phyloP scores from a whole-genome alignment of 768 basidiomycete species.

The Coprinellus micaceus region DNA sequence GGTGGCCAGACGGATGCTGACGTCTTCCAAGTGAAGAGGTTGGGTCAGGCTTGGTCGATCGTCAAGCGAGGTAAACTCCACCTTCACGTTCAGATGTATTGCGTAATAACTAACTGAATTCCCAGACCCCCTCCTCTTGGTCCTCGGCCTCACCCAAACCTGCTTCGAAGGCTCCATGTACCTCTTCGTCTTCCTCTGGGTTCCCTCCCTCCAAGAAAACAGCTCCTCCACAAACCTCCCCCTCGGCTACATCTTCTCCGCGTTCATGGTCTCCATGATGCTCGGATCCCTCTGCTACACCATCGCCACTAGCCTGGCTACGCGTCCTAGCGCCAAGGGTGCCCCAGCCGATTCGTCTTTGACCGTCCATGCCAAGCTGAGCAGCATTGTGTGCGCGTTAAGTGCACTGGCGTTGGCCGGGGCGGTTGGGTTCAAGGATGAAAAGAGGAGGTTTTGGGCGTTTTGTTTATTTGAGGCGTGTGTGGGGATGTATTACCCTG shows the following conservation, averaged over 20 bases:
- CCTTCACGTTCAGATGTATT: background rate
- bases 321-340: conserved; percentile 9
- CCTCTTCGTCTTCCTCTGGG: conserved; percentile 82
- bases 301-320: conserved; percentile 32
- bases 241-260: conserved; percentile 75
- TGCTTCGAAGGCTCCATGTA: conserved; percentile 86
- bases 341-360: conserved; percentile 38
- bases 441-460: conserved; percentile 60
- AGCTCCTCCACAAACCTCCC: conserved; percentile 49
- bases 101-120: background rate
- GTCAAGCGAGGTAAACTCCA: conserved; percentile 43
- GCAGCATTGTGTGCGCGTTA: conserved; percentile 57
- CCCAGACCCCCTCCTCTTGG: conserved; percentile 57
- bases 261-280: conserved; percentile 83
- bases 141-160: conserved; percentile 70
- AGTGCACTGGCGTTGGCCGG: conserved; percentile 54
- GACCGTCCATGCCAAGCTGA: conserved; percentile 63
- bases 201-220: conserved; percentile 67
- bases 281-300: conserved; percentile 72
- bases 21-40: conserved; percentile 48
- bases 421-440: conserved; percentile 41
- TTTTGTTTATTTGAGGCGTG: conserved; percentile 75
- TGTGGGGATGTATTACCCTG: conserved; percentile 77
- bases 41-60: conserved; percentile 55
- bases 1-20: conserved; percentile 32